Evolutionary conservation across 2,329 filamentous ascomycete species (phyloP).

Genomic region (Venturiaceae sp.): DNA sequence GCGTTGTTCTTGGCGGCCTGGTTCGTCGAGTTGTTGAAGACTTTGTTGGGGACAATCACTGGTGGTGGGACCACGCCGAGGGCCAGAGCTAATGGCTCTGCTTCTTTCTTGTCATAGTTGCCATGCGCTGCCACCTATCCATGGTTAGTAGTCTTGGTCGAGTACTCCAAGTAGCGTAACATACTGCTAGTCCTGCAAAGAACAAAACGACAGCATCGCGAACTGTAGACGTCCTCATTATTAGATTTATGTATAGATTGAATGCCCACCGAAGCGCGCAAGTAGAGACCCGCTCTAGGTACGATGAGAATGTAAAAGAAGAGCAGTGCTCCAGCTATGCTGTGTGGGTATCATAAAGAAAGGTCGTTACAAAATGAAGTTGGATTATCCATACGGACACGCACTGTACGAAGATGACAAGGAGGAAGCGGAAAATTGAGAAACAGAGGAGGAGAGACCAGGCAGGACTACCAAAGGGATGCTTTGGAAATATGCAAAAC

Average conservation of each 20-base stretch:
- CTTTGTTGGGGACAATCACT: background rate
- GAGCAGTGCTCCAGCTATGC: background rate
- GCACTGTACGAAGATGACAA: background rate
- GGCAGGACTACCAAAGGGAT: background rate
- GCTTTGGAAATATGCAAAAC: background rate
- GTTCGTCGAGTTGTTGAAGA: background rate
- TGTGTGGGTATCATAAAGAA: slow-evolving; percentile 1
- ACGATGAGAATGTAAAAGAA: background rate
- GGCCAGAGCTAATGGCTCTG: background rate
- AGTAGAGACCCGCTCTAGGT: slow-evolving; percentile 5
- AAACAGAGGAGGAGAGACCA: background rate
- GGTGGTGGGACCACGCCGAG: background rate
- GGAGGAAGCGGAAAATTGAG: background rate
- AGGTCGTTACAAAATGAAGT: background rate
- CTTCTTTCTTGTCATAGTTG: background rate
- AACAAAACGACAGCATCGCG: background rate
- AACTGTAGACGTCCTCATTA: background rate
- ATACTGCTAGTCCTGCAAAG: background rate
- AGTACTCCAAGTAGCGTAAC: background rate
- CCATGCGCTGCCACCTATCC: background rate
- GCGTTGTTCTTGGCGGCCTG: background rate
- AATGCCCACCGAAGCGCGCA: background rate
- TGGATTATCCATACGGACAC: background rate
- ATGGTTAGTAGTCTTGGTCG: background rate
- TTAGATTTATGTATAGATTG: background rate